Percentiles rank a stretch among this genome's conserved stretches.
These are phyloP conservation scores for Apiospora aurea DNA, from an alignment of 2,329 filamentous ascomycete species.

Conservation along the genomic window DNA sequence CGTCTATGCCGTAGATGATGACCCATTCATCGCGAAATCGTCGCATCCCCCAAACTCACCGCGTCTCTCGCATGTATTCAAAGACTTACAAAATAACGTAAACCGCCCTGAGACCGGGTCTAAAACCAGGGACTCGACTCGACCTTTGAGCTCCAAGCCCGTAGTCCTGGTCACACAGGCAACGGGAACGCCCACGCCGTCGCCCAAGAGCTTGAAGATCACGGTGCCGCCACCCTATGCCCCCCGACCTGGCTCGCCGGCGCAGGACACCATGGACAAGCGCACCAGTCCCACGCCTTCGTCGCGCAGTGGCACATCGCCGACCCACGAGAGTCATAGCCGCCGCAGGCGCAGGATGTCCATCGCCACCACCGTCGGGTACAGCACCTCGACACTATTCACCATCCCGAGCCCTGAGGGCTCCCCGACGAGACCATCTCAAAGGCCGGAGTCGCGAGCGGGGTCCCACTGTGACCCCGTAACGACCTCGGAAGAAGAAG, in stretches of 20 bases:
- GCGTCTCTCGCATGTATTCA: constrained; percentile 40
- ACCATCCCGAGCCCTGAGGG: constrained; percentile 21
- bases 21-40: constrained; percentile 37
- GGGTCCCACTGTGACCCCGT: background rate
- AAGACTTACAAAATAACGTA: constrained; percentile 34
- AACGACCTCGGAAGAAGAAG: too few species aligned
- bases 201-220: constrained; percentile 28
- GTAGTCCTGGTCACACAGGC: constrained; percentile 24
- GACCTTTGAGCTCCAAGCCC: constrained; percentile 20
- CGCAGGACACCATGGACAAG: background rate
- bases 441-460: background rate
- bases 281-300: constrained; percentile 34
- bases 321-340: constrained; percentile 39
- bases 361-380: constrained; percentile 3
- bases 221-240: constrained; percentile 36
- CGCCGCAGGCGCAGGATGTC: constrained; percentile 30
- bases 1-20: constrained; percentile 31
- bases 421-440: background rate
- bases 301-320: constrained; percentile 39
- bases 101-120: background rate
- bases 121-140: background rate
- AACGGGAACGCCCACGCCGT: constrained; percentile 33
- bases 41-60: constrained; percentile 29
- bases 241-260: constrained; percentile 34
- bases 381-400: constrained; percentile 26